Percentiles rank a stretch among this genome's conserved stretches.
Evolutionary conservation across 768 basidiomycete genomes (phyloP).

Genomic region (Agrocybe chaxingu): DNA sequence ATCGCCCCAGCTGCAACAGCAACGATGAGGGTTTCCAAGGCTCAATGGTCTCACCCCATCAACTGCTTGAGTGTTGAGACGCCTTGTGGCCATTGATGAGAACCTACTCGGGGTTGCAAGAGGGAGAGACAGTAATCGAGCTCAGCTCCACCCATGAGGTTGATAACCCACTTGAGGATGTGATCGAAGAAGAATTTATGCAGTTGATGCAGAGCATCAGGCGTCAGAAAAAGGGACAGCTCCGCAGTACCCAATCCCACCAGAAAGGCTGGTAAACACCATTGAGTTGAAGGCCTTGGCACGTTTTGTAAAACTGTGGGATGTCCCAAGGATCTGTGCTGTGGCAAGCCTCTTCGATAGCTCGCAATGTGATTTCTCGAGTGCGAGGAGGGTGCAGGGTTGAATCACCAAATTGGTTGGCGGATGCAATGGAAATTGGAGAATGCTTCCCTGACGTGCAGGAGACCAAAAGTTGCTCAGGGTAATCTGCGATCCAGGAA

Average conservation of each 20-base stretch:
- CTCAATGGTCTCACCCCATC: constrained; percentile 30
- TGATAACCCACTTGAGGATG: constrained; percentile 28
- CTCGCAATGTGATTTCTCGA: too few relatives aligned
- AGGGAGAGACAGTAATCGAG: constrained; percentile 28
- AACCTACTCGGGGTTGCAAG: constrained; percentile 27
- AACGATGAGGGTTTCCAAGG: constrained; percentile 30
- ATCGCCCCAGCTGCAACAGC: constrained; percentile 26
- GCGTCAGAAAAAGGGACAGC: constrained; percentile 25
- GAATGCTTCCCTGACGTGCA: background rate
- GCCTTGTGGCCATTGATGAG: constrained; percentile 32
- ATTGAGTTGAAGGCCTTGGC: constrained; percentile 15
- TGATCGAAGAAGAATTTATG: constrained; percentile 32
- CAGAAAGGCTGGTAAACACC: constrained; percentile 30
- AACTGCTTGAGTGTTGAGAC: constrained; percentile 33
- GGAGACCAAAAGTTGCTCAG: background rate
- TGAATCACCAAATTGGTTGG: too few relatives aligned
- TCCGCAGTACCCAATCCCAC: constrained; percentile 27
- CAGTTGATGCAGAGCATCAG: constrained; percentile 31
- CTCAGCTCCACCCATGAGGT: constrained; percentile 20
- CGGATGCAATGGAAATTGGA: background rate
- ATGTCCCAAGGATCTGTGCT: too few relatives aligned
- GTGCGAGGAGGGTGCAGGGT: too few relatives aligned
- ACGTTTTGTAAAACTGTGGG: background rate
- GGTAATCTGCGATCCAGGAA: constrained; percentile 1
- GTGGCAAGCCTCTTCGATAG: too few relatives aligned